Evolutionary conservation across 139 green algal species (phyloP), one percentile per base, ranked within the genome.

Genomic region (Volvox africanus): DNA sequence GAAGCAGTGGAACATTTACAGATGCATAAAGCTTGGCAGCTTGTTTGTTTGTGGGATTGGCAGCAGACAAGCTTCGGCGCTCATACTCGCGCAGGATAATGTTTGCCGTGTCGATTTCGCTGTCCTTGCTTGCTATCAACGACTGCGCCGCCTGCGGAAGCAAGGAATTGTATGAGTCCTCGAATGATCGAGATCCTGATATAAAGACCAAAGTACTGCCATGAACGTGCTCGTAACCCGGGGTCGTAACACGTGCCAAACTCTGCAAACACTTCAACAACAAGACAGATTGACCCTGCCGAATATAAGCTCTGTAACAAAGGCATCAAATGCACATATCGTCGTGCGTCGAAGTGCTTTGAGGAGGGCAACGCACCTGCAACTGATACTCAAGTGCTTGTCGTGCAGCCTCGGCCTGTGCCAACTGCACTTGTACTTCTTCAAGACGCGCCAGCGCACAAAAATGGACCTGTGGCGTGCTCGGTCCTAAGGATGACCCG

Each of bases 401-500:
- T 24, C 44, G 37, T 28, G 69, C 69, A 33, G 69, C 85, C 44
- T 89, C 69, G 0, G 69, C 69, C 44, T 82, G 30, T 19, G 37
- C 69, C 3, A 89, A 50, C 85, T 82, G 85, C 37, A 89, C 18
- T 18, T 89, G 69, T 2, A 89, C 37, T n/a, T 89, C 85, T 50
- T 89, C 85, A 13, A 89, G 69, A 36, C 44, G 37, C 1, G 85
- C 85, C 37, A 89, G 3, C 5, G 85, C 85, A 55, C 76, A 76
- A 24, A 73, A 89, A 14, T 89, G 44, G 0, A 82, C 62, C 2
- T 71, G 69, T 30, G 85, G 85, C 37, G 85, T 89, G 85, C 65
- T 81, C 11, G 85, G 37, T 33, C 69, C 85, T 0, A 68, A 89
- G 12, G 28, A 67, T 22, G 82, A 61, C 17, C 24, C 82, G 18